Evolutionary conservation across 345 rosid genomes (phyloP), one percentile per base, ranked within the genome.

Genomic region (Moricandia arvensis): DNA sequence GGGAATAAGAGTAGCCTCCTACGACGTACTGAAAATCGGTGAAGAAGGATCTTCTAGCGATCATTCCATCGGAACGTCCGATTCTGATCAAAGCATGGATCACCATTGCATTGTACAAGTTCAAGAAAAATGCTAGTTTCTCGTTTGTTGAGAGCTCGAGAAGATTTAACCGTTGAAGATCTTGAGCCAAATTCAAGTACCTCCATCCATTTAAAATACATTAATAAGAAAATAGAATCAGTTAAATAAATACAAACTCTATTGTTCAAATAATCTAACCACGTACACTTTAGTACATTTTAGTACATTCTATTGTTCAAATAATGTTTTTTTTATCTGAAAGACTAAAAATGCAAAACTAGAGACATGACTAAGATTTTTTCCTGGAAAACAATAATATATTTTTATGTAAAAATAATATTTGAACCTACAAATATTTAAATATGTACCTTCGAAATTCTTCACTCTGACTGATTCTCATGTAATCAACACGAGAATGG

Each of bases 21-120:
- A 95, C 84, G 0, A 92, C 70, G 24, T 92, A 95, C 27, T 85
- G 93, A 71, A 95, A 95, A 60, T 89, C 92, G 2, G 85, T 80
- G 59, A 80, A 83, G 74, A 86, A 88, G 0, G 91, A 80, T 71
- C 88, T 90, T 60, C 96, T 85, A 45, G 91, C 96, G 2, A 87
- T 77, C 33, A 88, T 66, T 74, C 97, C 92, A 41, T 83, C 88
- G 0, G 91, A 87, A 27, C 80, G 82, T 11, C 93, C 93, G 3
- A 86, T 74, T 77, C 90, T 89, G 57, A 92, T 86, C 31, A 86
- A 79, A 12, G 96, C 97, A 81, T 95, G 97, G 71, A 95, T 90
- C 59, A 86, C 90, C 99, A 95, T 95, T 27, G 97, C 93, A 59
- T 95, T 92, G 80, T 92, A 79, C 79, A 95, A 75, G 82, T 95